Conservation (phyloP, 106 monocot species). For the Acorus calamus region DNA sequence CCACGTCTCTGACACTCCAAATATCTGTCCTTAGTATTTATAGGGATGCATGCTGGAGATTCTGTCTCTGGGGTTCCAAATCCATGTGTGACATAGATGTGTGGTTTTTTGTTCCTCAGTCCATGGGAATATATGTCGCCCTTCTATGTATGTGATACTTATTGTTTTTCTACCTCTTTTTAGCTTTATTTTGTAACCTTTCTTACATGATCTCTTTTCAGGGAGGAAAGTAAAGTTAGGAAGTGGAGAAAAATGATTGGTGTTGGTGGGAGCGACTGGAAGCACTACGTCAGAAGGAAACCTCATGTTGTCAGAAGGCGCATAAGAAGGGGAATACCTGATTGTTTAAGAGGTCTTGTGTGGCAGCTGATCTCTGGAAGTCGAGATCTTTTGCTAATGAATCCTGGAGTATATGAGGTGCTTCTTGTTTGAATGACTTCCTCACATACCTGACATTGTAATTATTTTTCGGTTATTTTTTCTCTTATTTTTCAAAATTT, state of each 20-base stretch:
- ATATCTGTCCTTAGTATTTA: too few species aligned
- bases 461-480: not conserved
- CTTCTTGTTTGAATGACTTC: not conserved
- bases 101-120: too few species aligned
- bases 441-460: too few species aligned
- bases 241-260: constrained; percentile 99
- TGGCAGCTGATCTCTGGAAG: constrained; percentile 99
- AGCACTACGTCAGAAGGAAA: constrained; percentile 80
- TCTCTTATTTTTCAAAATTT: not conserved
- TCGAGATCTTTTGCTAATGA: constrained; percentile 87
- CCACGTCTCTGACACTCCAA: not conserved
- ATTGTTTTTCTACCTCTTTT: not conserved
- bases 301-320: constrained; percentile 81
- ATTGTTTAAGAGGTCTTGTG: constrained; percentile 88
- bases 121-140: too few species aligned
- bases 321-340: constrained; percentile 94
- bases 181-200: not conserved
- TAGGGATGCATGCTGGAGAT: too few species aligned
- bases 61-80: too few species aligned
- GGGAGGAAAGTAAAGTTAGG: constrained; percentile 70
- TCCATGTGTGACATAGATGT: too few species aligned
- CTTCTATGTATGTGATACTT: not conserved
- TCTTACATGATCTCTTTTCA: constrained; percentile 17
- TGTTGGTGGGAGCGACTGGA: constrained; percentile 95
- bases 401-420: constrained; percentile 98